Evolutionary conservation across 106 monocot genomes (phyloP), one percentile per base, ranked within the genome.

Genomic region (Iris macrosiphon): DNA sequence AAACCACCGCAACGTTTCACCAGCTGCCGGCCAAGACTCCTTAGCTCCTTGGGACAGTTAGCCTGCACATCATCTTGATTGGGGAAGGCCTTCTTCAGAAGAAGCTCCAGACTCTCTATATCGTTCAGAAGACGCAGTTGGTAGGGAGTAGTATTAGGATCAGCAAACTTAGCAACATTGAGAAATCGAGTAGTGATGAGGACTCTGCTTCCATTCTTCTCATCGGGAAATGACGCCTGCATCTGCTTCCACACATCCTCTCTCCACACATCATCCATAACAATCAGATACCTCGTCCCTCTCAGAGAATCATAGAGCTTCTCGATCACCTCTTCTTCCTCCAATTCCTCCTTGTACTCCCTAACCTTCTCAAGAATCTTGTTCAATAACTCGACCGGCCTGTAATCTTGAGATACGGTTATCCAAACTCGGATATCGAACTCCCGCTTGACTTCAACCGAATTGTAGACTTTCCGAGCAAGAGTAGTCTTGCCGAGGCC

Each of bases 401-500:
- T 14, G 29, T 41, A 78, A 7, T 72, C 34, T 44, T 66, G 52
- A 28, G 72, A 61, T 11, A 72, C 40, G 10, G 50, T 26, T 13
- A 72, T 21, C 77, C 77, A 78, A 2, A 45, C 66, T 56, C 37
- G 44, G 19, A 23, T 19, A 15, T 16, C n/a, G 31, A 68, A 69
- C 15, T 48, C 47, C 10, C 27, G 15, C 42, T 66, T 45, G 4
- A 57, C 35, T 9, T 26, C 37, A 1, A 26, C n/a, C 19, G 45
- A 52, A 28, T 66, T 55, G 19, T 49, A 72, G 19, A 78, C 44
- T 20, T 40, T 61, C 20, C 48, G 61, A 1, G 77, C 77, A 23
- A 77, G 61, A 43, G 77, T 78, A 13, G 72, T 78, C 55, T 78
- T 78, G 7, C 77, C 77, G 4, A 62, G 20, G 1, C 77, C 77